Conservation (phyloP, 805 yeast genomes). For the Kodamaea laetipori region DNA sequence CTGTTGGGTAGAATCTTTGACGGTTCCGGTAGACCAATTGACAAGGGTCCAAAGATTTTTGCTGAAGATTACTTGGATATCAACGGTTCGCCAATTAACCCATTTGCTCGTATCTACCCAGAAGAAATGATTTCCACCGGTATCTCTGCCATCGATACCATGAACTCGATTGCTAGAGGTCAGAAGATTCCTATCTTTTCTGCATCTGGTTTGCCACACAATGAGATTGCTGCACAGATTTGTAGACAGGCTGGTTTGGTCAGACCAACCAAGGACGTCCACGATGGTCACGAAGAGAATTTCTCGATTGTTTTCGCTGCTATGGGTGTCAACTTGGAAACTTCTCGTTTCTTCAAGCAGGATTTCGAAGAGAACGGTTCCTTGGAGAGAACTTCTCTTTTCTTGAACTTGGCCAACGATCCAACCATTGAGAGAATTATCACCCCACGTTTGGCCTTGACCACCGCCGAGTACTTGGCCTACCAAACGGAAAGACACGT, state of each 20-base stretch:
- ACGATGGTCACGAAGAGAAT: conserved; percentile 99
- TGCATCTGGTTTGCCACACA: conserved; percentile 99
- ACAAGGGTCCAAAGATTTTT: conserved; percentile 95
- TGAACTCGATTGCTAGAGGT: conserved; percentile 99
- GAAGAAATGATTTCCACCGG: conserved; percentile 99
- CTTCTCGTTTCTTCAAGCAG: conserved; percentile 97
- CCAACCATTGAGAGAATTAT: conserved; percentile 99
- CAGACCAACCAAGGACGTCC: conserved; percentile 98
- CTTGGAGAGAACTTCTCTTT: conserved; percentile 94
- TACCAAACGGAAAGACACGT: conserved; percentile 99
- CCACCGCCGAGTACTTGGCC: conserved; percentile 98
- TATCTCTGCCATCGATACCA: conserved; percentile 96
- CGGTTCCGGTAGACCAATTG: conserved; percentile 98
- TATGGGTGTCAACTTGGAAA: conserved; percentile 99
- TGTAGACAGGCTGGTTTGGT: conserved; percentile 99
- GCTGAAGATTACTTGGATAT: conserved; percentile 99
- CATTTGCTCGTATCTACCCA: conserved; percentile 97
- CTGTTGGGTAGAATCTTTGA: conserved; percentile 97
- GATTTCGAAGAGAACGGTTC: conserved; percentile 99
- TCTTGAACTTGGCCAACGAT: conserved; percentile 96
- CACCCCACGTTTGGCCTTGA: conserved; percentile 97
- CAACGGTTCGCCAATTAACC: conserved; percentile 98
- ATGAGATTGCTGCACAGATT: conserved; percentile 99
- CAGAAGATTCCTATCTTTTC: conserved; percentile 99
- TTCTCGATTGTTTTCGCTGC: conserved; percentile 99